Conservation (phyloP, 2,329 filamentous ascomycete species). For the Nigrospora oryzae region DNA sequence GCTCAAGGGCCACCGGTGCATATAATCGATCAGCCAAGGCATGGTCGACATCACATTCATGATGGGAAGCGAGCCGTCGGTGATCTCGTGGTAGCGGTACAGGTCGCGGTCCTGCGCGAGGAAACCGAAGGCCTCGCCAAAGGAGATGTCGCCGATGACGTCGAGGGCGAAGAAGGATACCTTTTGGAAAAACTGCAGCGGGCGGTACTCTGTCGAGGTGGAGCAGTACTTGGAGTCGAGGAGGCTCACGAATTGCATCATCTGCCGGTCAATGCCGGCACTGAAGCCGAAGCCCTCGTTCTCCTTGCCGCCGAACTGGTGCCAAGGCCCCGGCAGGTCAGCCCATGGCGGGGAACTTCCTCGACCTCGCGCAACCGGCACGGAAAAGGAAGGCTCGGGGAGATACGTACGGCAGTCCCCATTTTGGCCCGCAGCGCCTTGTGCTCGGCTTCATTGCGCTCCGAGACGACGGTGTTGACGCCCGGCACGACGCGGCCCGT, state of each 20-base stretch:
- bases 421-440: slow-evolving; percentile 32
- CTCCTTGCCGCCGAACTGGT: slow-evolving; percentile 40
- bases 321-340: not conserved
- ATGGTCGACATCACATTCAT: slow-evolving; percentile 28
- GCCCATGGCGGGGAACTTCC: not conserved
- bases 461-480: slow-evolving; percentile 25
- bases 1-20: slow-evolving; percentile 27
- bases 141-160: slow-evolving; percentile 41
- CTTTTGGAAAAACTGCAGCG: slow-evolving; percentile 39
- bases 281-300: slow-evolving; percentile 34
- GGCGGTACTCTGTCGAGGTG: slow-evolving; percentile 19
- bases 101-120: slow-evolving; percentile 39
- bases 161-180: slow-evolving; percentile 46
- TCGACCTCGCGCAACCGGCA: too few relatives aligned
- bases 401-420: slow-evolving; percentile 28
- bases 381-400: not conserved
- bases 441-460: slow-evolving; percentile 24
- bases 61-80: slow-evolving; percentile 27
- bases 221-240: slow-evolving; percentile 39
- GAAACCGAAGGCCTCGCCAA: slow-evolving; percentile 43
- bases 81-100: slow-evolving; percentile 34
- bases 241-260: slow-evolving; percentile 30
- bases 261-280: slow-evolving; percentile 27
- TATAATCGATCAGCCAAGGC: slow-evolving; percentile 23
- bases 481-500: slow-evolving; percentile 26